phyloP scores from a whole-genome alignment of 1,139 yeast species.

The Candida albicans region DNA sequence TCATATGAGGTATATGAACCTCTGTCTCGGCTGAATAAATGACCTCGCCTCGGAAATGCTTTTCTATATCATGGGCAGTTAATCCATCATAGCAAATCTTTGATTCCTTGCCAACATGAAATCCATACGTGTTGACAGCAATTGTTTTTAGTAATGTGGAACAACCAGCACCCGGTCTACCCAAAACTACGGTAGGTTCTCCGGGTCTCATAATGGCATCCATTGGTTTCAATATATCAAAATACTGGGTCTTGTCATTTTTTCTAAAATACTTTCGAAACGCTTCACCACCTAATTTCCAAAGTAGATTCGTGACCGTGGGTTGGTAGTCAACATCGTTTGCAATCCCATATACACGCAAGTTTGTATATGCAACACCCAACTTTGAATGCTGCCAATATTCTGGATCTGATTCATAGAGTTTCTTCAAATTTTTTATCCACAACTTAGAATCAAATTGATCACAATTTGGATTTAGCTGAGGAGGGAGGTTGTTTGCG shows the following conservation, averaged over 20 bases:
- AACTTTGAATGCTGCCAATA: slow-evolving; percentile 60
- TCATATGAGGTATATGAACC: slow-evolving; percentile 52
- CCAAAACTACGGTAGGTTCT: slow-evolving; percentile 34
- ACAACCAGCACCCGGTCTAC: slow-evolving; percentile 38
- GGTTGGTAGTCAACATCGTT: slow-evolving; percentile 77
- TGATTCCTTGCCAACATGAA: slow-evolving; percentile 27
- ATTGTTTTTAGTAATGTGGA: slow-evolving; percentile 32
- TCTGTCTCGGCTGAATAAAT: slow-evolving; percentile 54
- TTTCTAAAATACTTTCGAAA: slow-evolving; percentile 25
- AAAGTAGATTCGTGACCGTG: slow-evolving; percentile 57
- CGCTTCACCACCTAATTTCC: slow-evolving; percentile 20
- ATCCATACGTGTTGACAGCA: slow-evolving; percentile 35
- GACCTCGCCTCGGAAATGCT: slow-evolving; percentile 47
- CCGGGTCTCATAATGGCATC: slow-evolving; percentile 33
- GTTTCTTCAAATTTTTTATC: slow-evolving; percentile 65
- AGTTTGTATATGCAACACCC: slow-evolving; percentile 66
- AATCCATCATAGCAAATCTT: slow-evolving; percentile 47
- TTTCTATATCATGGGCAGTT: slow-evolving; percentile 46
- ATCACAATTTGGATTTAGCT: slow-evolving; percentile 12
- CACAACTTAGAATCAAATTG: slow-evolving; percentile 42
- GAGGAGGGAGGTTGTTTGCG: slow-evolving; percentile 12
- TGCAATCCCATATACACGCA: slow-evolving; percentile 73
- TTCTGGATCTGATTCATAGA: slow-evolving; percentile 57
- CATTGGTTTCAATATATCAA: slow-evolving; percentile 35
- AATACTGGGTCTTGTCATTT: slow-evolving; percentile 23